Evolutionary conservation across 2,329 filamentous ascomycete species (phyloP).

Genomic region (Knoxdaviesia proteae): DNA sequence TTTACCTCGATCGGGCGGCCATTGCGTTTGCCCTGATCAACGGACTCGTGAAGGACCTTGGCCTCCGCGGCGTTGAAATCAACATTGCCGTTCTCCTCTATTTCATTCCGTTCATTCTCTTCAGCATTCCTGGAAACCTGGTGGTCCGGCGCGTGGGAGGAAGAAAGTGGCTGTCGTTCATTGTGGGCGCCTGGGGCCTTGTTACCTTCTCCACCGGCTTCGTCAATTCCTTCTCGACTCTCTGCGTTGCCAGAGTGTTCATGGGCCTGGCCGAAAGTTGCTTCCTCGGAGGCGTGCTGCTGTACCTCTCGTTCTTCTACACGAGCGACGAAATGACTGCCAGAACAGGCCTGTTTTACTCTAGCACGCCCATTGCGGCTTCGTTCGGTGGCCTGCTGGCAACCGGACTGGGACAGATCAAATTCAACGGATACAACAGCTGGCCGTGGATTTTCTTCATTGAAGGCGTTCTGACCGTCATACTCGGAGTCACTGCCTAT

Average conservation of each 20-base stretch:
- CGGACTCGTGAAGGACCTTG: slow-evolving; percentile 34
- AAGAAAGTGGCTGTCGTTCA: slow-evolving; percentile 5
- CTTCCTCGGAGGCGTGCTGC: slow-evolving; percentile 8
- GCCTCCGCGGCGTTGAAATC: slow-evolving; percentile 40
- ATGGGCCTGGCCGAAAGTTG: slow-evolving; percentile 8
- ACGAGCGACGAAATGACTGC: slow-evolving; percentile 7
- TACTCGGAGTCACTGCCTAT: slow-evolving; percentile 13
- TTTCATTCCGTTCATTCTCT: slow-evolving; percentile 7
- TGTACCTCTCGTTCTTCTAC: slow-evolving; percentile 11
- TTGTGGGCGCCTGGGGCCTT: slow-evolving; percentile 8
- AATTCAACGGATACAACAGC: slow-evolving; percentile 14
- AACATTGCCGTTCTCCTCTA: slow-evolving; percentile 11
- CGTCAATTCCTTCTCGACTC: slow-evolving; percentile 6
- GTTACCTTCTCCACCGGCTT: slow-evolving; percentile 8
- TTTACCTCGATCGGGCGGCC: slow-evolving; percentile 12
- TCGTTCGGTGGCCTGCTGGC: slow-evolving; percentile 33
- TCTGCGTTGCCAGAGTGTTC: slow-evolving; percentile 7
- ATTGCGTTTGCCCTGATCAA: slow-evolving; percentile 18
- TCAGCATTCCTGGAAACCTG: slow-evolving; percentile 9
- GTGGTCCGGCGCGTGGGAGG: slow-evolving; percentile 7
- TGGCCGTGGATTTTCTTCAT: slow-evolving; percentile 27
- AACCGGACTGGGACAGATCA: slow-evolving; percentile 19
- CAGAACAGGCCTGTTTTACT: slow-evolving; percentile 15
- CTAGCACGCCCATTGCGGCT: slow-evolving; percentile 45
- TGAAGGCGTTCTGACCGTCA: slow-evolving; percentile 15